Evolutionary conservation across 2,329 filamentous ascomycete genomes (phyloP), one percentile per base, ranked within the genome.

Genomic region (Aspergillus niger): DNA sequence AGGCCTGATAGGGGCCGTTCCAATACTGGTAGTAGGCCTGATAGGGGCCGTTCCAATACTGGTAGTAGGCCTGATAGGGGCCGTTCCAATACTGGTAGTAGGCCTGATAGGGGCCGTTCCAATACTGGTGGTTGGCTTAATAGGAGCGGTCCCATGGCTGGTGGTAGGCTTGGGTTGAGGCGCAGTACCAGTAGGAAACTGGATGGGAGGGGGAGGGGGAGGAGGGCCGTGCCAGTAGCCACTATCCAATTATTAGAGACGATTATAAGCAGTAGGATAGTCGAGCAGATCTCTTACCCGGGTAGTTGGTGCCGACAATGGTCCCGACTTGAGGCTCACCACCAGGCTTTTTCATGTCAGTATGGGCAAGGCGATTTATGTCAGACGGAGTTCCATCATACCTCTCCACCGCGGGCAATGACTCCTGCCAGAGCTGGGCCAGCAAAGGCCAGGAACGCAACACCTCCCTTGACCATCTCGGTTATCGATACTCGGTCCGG

Each of bases 381-480:
- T 11, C 8, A 48, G 8, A 10, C 15, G 17, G 3, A 8, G 5
- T 24, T 44, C 11, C 26, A 24, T 38, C 57, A 48, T 59, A 60
- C 60, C 43, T 38, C 53, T 53, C 53, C 55, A 57, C 47, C 5
- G 62, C 57, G 65, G 54, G 70, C 65, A 54, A 74, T 69, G 50
- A 76, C 68, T 65, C 73, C 74, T 52, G 73, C 74, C 51, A 76
- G 68, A 49, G 71, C 74, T 43, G 74, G 74, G 66, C 69, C 69
- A 59, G 73, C 70, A 62, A 77, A 66, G 55, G 72, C 73, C 67
- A 77, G 62, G 58, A 77, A 62, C 61, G 74, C 70, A 65, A 75
- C 55, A 65, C 70, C 68, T 63, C 63, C 64, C 55, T 74, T 73
- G 63, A 76, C 70, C 75, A 77, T 77, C 62, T 71, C 66, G 72